A percentile compares a stretch with the other conserved stretches of the same genome.
Evolutionary conservation across 441 rosid genomes (phyloP).

Genomic region (Euphorbia schlechtendalii): DNA sequence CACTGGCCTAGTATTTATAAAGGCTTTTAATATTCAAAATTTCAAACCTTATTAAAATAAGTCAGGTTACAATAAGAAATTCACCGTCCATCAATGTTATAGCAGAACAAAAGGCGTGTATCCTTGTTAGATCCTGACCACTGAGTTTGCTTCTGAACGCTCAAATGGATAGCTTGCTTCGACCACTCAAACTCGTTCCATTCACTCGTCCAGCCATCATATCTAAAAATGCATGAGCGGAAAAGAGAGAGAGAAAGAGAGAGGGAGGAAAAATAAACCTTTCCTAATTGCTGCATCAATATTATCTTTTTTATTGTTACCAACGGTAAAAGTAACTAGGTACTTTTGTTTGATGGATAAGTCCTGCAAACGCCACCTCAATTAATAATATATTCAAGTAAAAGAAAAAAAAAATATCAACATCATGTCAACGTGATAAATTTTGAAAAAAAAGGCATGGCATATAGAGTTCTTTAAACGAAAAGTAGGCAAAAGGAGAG

Average conservation of each 20-base stretch:
- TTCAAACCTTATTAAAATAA: too few relatives aligned
- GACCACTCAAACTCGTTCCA: slow-evolving; percentile 93
- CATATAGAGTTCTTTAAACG: too few relatives aligned
- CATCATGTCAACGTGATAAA: too few relatives aligned
- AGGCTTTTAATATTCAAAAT: not conserved
- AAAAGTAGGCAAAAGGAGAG: too few relatives aligned
- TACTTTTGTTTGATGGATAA: slow-evolving; percentile 43
- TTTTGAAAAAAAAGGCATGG: too few relatives aligned
- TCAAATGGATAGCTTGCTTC: slow-evolving; percentile 72
- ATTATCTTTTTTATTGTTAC: slow-evolving; percentile 62
- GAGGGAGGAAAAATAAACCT: slow-evolving; percentile 15
- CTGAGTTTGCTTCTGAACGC: slow-evolving; percentile 70
- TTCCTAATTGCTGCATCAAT: slow-evolving; percentile 72
- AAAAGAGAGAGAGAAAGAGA: not conserved
- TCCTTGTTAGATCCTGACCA: slow-evolving; percentile 41
- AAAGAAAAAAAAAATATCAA: too few relatives aligned
- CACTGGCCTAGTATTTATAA: not conserved
- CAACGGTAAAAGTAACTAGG: slow-evolving; percentile 86
- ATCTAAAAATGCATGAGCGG: not conserved
- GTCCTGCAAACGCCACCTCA: too few relatives aligned
- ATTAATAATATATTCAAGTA: too few relatives aligned
- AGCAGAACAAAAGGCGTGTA: too few relatives aligned
- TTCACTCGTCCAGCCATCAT: slow-evolving; percentile 68
- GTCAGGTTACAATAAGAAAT: not conserved
- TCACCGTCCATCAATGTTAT: not conserved